Evolutionary conservation across 2,329 filamentous ascomycete species (phyloP).

Genomic region (Neoscytalidium dimidiatum): DNA sequence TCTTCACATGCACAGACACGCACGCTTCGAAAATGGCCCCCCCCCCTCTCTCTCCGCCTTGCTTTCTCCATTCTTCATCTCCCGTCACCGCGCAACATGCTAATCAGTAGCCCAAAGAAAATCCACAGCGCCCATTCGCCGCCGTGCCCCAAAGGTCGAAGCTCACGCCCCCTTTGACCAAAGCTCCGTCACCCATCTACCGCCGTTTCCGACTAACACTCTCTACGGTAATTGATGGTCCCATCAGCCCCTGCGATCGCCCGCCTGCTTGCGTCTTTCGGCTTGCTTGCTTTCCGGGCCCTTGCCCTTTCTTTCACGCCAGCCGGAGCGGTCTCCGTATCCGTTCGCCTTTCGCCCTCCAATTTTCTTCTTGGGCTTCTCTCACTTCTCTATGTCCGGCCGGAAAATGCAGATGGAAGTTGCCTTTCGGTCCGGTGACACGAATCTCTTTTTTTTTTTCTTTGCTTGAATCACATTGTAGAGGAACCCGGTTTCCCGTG

Average conservation of each 20-base stretch:
- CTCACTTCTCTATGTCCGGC: too few species aligned
- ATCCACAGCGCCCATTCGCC: not conserved
- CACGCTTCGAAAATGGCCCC: too few species aligned
- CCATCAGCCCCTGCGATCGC: not conserved
- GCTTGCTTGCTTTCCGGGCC: not conserved
- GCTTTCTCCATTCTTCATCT: not conserved
- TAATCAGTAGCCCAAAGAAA: not conserved
- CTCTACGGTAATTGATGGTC: not conserved
- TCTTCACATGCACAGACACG: too few species aligned
- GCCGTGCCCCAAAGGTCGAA: not conserved
- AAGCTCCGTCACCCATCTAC: not conserved
- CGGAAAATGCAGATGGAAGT: not conserved
- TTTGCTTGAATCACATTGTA: too few species aligned
- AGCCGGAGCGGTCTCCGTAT: not conserved
- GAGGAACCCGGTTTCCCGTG: not conserved
- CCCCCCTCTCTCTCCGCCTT: not conserved
- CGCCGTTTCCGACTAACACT: not conserved
- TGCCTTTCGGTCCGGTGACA: slow-evolving; percentile 4
- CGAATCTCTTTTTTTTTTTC: not conserved
- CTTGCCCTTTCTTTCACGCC: not conserved
- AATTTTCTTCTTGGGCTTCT: too few species aligned
- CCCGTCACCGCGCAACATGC: not conserved
- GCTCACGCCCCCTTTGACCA: not conserved
- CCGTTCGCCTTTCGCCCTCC: too few species aligned
- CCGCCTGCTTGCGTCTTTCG: not conserved